Evolutionary conservation across 2,329 filamentous ascomycete species (phyloP), one percentile per base, ranked within the genome.

Genomic region (Sordariomycetes sp.): DNA sequence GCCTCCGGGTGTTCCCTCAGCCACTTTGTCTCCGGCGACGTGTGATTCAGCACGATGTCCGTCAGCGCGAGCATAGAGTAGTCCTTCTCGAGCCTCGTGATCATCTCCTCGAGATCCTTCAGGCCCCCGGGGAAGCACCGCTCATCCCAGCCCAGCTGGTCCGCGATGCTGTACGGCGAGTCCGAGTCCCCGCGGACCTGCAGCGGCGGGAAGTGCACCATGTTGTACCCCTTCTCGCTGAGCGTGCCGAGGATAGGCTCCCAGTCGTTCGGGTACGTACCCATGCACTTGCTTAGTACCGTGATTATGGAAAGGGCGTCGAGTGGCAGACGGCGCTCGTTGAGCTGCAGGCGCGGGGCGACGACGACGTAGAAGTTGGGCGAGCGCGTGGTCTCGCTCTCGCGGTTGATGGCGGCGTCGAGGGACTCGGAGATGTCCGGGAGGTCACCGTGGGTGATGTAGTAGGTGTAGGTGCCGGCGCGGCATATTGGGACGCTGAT

Each of bases 21-120:
- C 94, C 94, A 99, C 65, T 87, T 83, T 72, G 89, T 95, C 73
- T 97, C 97, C 75, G 97, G 83, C 7, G 94, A 93, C 3, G 94
- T 99, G 74, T 99, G 94, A 68, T 99, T 99, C 78, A 94, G 91
- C 52, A 99, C 95, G 61, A 99, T 93, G 70, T 99, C 94, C 1
- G 93, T 97, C 74, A 99, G 74, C 61, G 89, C 90, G 59, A 99
- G 78, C 58, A 99, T 76, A 2, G 89, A 89, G 70, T 95, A 86
- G 57, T 96, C 86, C 56, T 86, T 79, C 71, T 97, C 89, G 79
- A 99, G 87, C 68, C 83, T 91, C 51, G 82, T 72, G 20, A 96
- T 83, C 77, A 99, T 78, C 53, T 83, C 79, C 59, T 85, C 78
- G 58, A 97, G 79, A 69, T 97, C 92, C 60, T 84, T 74, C 71